Percentiles rank a stretch among this genome's conserved stretches.
Conservation (phyloP, 345 rosid genomes). For the Balakata baccata region DNA sequence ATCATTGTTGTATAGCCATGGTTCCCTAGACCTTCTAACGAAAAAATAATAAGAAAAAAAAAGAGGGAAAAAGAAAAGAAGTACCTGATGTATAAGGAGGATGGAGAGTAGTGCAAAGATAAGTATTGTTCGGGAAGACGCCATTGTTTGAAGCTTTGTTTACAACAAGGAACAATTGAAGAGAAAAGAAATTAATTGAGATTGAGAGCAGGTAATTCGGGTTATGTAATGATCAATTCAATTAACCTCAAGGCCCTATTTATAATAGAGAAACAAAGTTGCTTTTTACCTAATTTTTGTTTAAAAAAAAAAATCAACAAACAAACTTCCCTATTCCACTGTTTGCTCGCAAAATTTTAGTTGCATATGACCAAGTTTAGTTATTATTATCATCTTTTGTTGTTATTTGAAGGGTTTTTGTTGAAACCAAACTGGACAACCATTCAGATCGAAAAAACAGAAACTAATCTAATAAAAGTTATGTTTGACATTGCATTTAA, state of each 20-base stretch:
- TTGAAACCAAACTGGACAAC: no score
- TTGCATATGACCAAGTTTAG: background rate
- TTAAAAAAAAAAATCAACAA: no score
- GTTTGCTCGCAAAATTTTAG: no score
- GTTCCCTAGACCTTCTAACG: background rate
- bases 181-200: no score
- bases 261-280: background rate
- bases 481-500: no score
- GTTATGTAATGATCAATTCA: background rate
- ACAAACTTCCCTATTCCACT: no score
- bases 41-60: background rate
- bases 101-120: slow-evolving; percentile 15
- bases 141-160: background rate
- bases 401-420: background rate
- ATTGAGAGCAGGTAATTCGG: background rate
- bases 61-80: background rate
- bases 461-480: no score
- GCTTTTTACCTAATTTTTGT: background rate
- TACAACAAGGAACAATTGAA: no score
- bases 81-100: slow-evolving; percentile 18
- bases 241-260: background rate
- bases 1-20: no score
- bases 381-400: background rate
- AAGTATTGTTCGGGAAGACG: slow-evolving; percentile 11
- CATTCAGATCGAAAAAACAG: no score